Base-by-base conservation (phyloP, 164 flowering plant genomes). In the Cinnamomum chago region DNA sequence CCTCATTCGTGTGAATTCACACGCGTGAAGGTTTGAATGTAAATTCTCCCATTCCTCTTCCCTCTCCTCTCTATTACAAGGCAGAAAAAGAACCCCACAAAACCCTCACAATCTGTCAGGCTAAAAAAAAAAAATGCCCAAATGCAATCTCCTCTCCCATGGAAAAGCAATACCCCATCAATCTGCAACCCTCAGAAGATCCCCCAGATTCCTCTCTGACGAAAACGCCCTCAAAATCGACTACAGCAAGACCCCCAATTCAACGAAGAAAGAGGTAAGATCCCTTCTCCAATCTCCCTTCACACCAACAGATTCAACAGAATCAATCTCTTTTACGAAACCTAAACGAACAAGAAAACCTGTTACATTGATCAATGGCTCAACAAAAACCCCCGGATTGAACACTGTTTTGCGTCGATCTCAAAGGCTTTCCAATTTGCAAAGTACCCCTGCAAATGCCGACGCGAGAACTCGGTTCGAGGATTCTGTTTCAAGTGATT, bases 101-200 rank as follows among this genome's bases (percentile, higher is more conserved):
- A 14, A 3, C 60, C 60, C 60, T 14, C n/a, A 55, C 60, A 15
- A 15, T 20, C 60, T 55, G n/a, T 55, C 17, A 30, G 28, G 47
- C 3, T 30, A 30, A 30, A 30, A 4, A 40, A 30, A 4, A 40
- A 40, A 40, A n/a, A 68, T 68, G 71, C 14, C 5, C 28, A 47
- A 52, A 47, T 35, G 35, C 33, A 68, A 68, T n/a, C 28, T 40
- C 25, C 28, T 40, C 71, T 22, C 25, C 58, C 14, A 47, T 40
- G 71, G 47, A 47, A 47, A 24, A 20, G 28, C n/a, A 10, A 15
- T n/a, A 28, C 47, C 52, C 52, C 71, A 14, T 68, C 71, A 50
- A 22, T 20, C 13, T 22, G n/a, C 71, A 47, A 22, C 24, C 25
- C 58, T 47, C 55, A 40, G 71, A 68, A 68, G 71, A 68, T 68